Evolutionary conservation across 768 basidiomycete genomes (phyloP).

Genomic region (Hortiboletus campestris): DNA sequence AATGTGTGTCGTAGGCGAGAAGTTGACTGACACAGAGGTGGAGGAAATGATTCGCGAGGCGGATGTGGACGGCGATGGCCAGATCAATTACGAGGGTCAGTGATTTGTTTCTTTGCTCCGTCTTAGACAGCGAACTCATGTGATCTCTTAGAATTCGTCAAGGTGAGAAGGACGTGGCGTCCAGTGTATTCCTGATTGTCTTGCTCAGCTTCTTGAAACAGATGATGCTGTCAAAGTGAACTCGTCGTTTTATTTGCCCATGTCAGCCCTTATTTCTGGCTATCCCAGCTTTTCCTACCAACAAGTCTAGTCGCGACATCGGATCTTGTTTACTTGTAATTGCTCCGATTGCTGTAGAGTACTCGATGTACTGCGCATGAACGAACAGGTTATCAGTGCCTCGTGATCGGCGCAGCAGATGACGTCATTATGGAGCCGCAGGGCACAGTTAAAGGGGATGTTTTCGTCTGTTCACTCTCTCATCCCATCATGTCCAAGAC

Average conservation of each 20-base stretch:
- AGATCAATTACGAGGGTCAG: slow-evolving; percentile 83
- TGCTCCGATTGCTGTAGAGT: slow-evolving; percentile 1
- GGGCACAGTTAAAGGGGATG: slow-evolving; percentile 1
- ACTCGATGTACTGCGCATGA: neutral
- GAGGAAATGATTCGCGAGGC: slow-evolving; percentile 98
- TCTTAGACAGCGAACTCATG: neutral
- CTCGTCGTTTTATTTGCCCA: slow-evolving; percentile 10
- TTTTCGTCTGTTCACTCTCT: too few species aligned
- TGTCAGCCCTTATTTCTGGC: slow-evolving; percentile 11
- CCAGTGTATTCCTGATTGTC: slow-evolving; percentile 1
- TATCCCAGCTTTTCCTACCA: slow-evolving; percentile 2
- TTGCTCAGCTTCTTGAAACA: slow-evolving; percentile 27
- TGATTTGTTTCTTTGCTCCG: neutral
- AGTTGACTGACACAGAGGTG: slow-evolving; percentile 81
- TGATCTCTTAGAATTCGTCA: slow-evolving; percentile 64
- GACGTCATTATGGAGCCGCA: slow-evolving; percentile 17
- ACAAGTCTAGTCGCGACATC: neutral
- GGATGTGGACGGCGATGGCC: slow-evolving; percentile 92
- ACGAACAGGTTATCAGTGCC: neutral
- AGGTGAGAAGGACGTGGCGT: slow-evolving; percentile 38
- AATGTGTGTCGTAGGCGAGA: slow-evolving; percentile 58
- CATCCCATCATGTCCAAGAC: slow-evolving; percentile 17
- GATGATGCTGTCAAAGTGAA: slow-evolving; percentile 77
- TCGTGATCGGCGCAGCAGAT: neutral
- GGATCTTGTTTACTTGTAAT: slow-evolving; percentile 7